phyloP scores from a whole-genome alignment of 2,329 filamentous ascomycete genomes.

The Calcarisporium arbuscula region DNA sequence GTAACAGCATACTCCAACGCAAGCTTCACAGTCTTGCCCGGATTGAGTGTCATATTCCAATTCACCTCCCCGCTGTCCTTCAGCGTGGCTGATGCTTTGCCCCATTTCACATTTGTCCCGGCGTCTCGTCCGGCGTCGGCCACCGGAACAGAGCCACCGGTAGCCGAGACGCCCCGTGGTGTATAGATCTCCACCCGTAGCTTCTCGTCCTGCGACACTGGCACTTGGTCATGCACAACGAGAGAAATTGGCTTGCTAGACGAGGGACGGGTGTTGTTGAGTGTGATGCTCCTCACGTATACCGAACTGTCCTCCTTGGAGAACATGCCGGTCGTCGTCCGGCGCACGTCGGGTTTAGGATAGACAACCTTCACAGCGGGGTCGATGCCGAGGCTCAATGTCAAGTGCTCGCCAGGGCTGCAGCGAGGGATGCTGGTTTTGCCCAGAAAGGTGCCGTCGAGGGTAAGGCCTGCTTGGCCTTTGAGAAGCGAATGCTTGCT shows the following conservation, averaged over 20 bases:
- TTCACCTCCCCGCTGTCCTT: conserved; percentile 51
- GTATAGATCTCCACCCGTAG: conserved; percentile 43
- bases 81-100: conserved; percentile 44
- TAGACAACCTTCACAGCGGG: conserved; percentile 50
- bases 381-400: conserved; percentile 52
- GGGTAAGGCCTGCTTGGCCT: conserved; percentile 50
- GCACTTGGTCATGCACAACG: conserved; percentile 53
- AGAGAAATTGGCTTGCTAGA: conserved; percentile 35
- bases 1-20: conserved; percentile 56
- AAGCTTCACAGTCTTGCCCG: conserved; percentile 51
- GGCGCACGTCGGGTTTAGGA: conserved; percentile 47
- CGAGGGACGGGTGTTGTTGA: conserved; percentile 43
- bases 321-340: conserved; percentile 45
- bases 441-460: conserved; percentile 59
- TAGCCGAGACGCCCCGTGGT: conserved; percentile 40
- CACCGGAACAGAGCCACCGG: conserved; percentile 28
- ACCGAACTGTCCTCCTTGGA: conserved; percentile 44
- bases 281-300: conserved; percentile 41
- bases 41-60: conserved; percentile 53
- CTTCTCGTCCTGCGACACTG: conserved; percentile 54
- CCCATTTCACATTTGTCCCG: conserved; percentile 38
- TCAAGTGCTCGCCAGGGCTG: conserved; percentile 46
- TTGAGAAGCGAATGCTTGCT: conserved; percentile 50
- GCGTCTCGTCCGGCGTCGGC: conserved; percentile 25
- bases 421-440: conserved; percentile 49